Evolutionary conservation across 257 asterid genomes (phyloP).

Genomic region (Solanum etuberosum): DNA sequence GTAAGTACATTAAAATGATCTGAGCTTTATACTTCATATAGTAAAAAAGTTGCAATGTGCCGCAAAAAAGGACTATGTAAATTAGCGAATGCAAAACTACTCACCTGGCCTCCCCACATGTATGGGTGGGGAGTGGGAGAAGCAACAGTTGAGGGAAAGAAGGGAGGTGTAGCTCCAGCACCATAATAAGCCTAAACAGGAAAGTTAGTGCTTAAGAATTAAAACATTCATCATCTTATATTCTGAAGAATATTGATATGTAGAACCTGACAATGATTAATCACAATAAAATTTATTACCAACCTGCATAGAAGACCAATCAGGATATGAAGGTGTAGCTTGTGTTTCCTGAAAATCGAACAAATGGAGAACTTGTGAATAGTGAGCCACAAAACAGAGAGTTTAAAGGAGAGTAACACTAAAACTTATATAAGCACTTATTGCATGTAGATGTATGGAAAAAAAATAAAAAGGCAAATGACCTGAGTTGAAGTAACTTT

Average conservation of each 20-base stretch:
- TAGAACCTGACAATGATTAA: background rate
- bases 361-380: background rate
- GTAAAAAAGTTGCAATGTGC: background rate
- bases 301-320: conserved; percentile 94
- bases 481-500: background rate
- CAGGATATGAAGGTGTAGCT: conserved; percentile 40
- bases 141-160: conserved; percentile 82
- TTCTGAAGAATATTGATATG: background rate
- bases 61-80: background rate
- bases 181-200: conserved; percentile 73
- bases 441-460: background rate
- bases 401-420: background rate
- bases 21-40: background rate
- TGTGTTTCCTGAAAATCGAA: background rate
- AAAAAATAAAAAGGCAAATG: background rate
- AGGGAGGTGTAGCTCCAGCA: conserved; percentile 85
- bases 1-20: background rate
- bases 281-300: background rate
- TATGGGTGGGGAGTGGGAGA: conserved; percentile 89
- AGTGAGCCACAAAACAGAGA: background rate
- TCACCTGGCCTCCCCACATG: conserved; percentile 92
- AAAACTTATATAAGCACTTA: background rate
- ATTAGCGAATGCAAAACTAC: background rate
- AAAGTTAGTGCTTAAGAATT: background rate
- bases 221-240: background rate